A percentile compares a stretch with the other conserved stretches of the same genome.
phyloP scores from a whole-genome alignment of 257 asterid species.

The Phtheirospermum japonicum region DNA sequence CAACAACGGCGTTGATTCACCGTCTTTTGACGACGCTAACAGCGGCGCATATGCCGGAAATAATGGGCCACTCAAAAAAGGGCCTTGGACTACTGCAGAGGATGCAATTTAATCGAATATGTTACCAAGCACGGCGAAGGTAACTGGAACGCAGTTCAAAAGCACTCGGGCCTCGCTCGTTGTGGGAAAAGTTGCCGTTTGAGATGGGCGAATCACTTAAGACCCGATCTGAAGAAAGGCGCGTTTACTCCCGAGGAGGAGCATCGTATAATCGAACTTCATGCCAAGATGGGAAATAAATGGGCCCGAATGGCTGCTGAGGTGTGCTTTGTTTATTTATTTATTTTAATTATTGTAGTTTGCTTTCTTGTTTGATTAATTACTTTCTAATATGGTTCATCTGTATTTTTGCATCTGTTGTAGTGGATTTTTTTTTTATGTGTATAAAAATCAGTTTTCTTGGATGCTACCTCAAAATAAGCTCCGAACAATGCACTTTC shows the following conservation, averaged over 20 bases:
- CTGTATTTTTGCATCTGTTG: too few species aligned
- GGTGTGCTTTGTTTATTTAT: conserved; percentile 33
- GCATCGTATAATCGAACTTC: conserved; percentile 49
- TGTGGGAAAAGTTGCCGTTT: conserved; percentile 74
- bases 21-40: conserved; percentile 42
- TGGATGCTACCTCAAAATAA: too few species aligned
- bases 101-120: conserved; percentile 53
- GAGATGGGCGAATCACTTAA: conserved; percentile 71
- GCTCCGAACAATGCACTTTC: too few species aligned
- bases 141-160: conserved; percentile 65
- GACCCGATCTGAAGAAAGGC: conserved; percentile 64
- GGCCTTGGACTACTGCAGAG: conserved; percentile 63
- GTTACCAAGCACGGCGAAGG: conserved; percentile 60
- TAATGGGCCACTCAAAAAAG: conserved; percentile 48
- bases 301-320: conserved; percentile 69
- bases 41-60: conserved; percentile 40
- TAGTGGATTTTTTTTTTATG: too few species aligned
- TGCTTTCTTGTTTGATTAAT: conserved; percentile 19
- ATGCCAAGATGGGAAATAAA: conserved; percentile 61
- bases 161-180: conserved; percentile 55
- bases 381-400: neutral
- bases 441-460: too few species aligned
- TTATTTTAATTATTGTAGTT: neutral
- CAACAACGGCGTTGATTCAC: conserved; percentile 33
- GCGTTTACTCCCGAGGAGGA: conserved; percentile 56